Base-by-base conservation (phyloP, 495 filamentous ascomycete genomes). In the Hypoxylon perforatum region DNA sequence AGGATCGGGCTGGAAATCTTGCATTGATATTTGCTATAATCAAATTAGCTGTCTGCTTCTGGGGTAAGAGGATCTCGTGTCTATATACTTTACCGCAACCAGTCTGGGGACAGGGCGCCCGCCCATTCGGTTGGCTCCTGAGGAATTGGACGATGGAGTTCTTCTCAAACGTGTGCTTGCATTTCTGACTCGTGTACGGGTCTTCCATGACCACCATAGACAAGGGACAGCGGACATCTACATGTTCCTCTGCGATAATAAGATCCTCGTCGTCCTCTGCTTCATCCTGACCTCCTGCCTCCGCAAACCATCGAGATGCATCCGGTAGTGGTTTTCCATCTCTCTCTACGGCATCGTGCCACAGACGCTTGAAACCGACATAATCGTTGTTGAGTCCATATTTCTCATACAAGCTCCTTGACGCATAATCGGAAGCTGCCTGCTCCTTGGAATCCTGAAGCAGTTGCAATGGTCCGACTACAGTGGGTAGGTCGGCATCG, bases 351-450 rank as follows among this genome's bases (percentile, higher is more conserved):
- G 91, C 86, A 63, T 95, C 91, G 76, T 96, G 91, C 61, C 94
- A 87, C 17, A 87, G 80, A 45, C 85, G 84, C 73, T 91, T 90
- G 84, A 96, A 96, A 23, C 83, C 81, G 55, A 89, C 81, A 80
- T 97, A 97, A 61, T 87, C 81, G 76, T 94, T 93, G 76, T 95
- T 84, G 8, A 81, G 67, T n/a, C 86, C 86, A 77, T 96, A 97
- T n/a, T 75, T 79, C 67, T 82, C 64, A 39, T 79, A 69, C 56
- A 80, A 63, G 38, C 51, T 79, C 67, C 80, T 74, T 0, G 69
- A 59, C 1, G 51, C 69, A 45, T 85, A 86, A 44, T 81, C 72
- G 5, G 51, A 66, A 1, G 61, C 54, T 50, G 79, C 77, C 38
- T 72, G 60, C 51, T 76, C 66, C 46, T 71, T 74, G 10, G 76